Evolutionary conservation across 2,329 filamentous ascomycete genomes (phyloP).

Genomic region (Pyricularia sp.): DNA sequence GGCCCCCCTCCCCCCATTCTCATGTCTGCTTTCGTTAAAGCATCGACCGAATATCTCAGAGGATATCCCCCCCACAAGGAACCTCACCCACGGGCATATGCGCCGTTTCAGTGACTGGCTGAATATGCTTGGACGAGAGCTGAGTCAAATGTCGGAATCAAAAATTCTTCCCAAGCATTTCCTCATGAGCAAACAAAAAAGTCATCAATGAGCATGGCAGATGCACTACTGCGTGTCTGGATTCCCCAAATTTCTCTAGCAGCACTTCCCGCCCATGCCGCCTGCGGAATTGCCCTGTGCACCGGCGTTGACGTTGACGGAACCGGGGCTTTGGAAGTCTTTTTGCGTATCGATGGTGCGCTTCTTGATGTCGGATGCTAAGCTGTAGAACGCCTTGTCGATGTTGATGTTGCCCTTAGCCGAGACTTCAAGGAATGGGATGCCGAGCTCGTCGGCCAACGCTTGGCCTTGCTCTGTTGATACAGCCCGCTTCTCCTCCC

Average conservation of each 20-base stretch:
- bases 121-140: background rate
- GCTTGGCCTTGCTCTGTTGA: slow-evolving; percentile 88
- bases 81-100: background rate
- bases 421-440: slow-evolving; percentile 96
- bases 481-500: slow-evolving; percentile 97
- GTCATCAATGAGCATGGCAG: background rate
- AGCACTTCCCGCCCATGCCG: slow-evolving; percentile 62
- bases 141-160: background rate
- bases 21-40: background rate
- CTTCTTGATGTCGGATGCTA: slow-evolving; percentile 97
- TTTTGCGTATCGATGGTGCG: slow-evolving; percentile 87
- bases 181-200: background rate
- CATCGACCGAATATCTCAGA: background rate
- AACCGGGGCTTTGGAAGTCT: slow-evolving; percentile 53
- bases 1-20: background rate
- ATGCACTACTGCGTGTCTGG: background rate
- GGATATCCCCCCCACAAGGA: background rate
- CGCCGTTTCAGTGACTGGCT: background rate
- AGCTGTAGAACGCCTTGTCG: slow-evolving; percentile 93
- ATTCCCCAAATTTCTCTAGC: slow-evolving; percentile 39
- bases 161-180: background rate
- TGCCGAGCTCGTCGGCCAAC: slow-evolving; percentile 89
- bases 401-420: slow-evolving; percentile 99
- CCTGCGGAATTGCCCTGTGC: slow-evolving; percentile 42
- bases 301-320: slow-evolving; percentile 56